Evolutionary conservation across 2,329 filamentous ascomycete genomes (phyloP), one percentile per base, ranked within the genome.

Genomic region (Lasiodiplodia gonubiensis): DNA sequence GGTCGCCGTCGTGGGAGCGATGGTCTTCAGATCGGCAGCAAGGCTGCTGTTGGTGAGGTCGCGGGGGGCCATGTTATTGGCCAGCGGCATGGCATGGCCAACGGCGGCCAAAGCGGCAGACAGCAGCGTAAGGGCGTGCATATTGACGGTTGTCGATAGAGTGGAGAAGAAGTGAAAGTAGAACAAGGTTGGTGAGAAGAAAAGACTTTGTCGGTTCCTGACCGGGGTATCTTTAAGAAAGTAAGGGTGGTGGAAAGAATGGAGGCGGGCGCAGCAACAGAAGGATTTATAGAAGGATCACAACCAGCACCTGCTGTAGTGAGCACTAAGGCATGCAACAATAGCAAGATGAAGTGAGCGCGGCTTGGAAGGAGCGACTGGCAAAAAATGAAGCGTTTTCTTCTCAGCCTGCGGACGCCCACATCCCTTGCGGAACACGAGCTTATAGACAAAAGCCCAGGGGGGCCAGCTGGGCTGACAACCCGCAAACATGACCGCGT

Each of bases 1-100:
- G 11, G 80, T 76, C 21, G 76, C 74, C 1, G 89, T 87, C 2
- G 72, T 75, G 3, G 90, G 88, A n/a, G 86, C 85, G 74, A 92
- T 88, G 61, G 77, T 67, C 69, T 76, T 74, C 72, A 91, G 79
- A 37, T 46, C 27, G 46, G 42, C 48, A 21, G 42, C 42, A 4
- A 30, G 33, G 25, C 18, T 55, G 42, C 8, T 18, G 46, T 11
- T 7, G 18, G 48, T 51, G n/a, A 21, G 14, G 21, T 60, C 53
- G 42, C 53, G 53, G 8, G 27, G 10, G 60, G 27, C 60, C 18
- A 52, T 16, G 60, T 14, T 42, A n/a, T 30, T 35, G 61, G 49
- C 49, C 25, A 25, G 49, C 46, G 33, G 61, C 49, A 64, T 23
- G 21, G 49, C 61, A 42, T 46, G n/a, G 61, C 18, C 53, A n/a